A percentile compares a stretch with the other conserved stretches of the same genome.
These are phyloP conservation scores for Oryza nivara DNA, from an alignment of 176 grass and related monocot species.

Conservation along the genomic window DNA sequence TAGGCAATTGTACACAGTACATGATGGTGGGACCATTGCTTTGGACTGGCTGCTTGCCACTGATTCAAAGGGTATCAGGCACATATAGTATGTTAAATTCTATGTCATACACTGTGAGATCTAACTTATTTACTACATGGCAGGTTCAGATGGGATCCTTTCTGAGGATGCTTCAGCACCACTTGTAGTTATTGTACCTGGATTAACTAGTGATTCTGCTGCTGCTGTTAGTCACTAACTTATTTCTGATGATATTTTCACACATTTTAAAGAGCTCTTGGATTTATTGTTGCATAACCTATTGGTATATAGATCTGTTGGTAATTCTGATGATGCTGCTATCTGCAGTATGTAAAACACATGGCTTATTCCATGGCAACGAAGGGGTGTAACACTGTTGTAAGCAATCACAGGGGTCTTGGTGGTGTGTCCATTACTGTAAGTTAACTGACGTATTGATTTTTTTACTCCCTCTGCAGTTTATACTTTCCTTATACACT, in stretches of 20 bases:
- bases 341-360: constrained; percentile 86
- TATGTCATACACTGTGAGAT: constrained; percentile 34
- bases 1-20: constrained; percentile 79
- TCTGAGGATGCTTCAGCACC: constrained; percentile 78
- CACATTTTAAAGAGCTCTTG: constrained; percentile 41
- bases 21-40: constrained; percentile 90
- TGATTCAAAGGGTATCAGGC: constrained; percentile 54
- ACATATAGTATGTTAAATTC: constrained; percentile 8
- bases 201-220: constrained; percentile 90
- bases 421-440: constrained; percentile 93
- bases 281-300: constrained; percentile 14
- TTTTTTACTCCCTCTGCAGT: constrained; percentile 36
- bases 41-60: constrained; percentile 81
- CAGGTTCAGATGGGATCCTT: constrained; percentile 64
- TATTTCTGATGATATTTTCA: constrained; percentile 11
- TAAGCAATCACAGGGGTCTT: constrained; percentile 92
- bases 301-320: constrained; percentile 20
- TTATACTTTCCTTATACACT: constrained; percentile 22
- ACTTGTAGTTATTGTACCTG: constrained; percentile 79
- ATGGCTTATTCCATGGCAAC: constrained; percentile 70
- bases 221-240: constrained; percentile 71
- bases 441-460: constrained; percentile 52
- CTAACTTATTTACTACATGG: constrained; percentile 42
- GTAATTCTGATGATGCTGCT: constrained; percentile 28
- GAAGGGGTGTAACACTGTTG: constrained; percentile 90